These are phyloP conservation scores for Pistacia vera DNA, from an alignment of 345 rosid genomes.

Conservation along the genomic window DNA sequence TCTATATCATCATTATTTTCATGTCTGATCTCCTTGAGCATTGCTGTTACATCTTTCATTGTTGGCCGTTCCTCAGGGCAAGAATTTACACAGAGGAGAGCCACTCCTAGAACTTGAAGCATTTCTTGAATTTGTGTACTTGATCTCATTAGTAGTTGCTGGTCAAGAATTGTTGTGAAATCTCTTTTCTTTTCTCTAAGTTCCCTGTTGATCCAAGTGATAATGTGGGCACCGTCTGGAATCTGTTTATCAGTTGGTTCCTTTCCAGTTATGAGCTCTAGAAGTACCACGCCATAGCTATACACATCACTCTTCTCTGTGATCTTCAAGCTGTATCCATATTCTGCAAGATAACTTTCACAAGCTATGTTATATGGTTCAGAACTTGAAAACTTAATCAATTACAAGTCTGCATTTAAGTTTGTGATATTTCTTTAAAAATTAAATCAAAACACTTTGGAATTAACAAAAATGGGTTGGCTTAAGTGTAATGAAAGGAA, in stretches of 20 bases:
- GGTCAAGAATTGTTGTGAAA: constrained; percentile 56
- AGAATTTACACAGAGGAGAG: constrained; percentile 61
- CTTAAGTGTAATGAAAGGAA: background rate
- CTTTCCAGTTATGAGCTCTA: constrained; percentile 63
- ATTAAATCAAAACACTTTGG: background rate
- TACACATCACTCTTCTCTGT: constrained; percentile 76
- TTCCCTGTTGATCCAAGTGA: constrained; percentile 60
- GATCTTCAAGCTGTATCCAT: constrained; percentile 67
- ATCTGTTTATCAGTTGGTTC: constrained; percentile 50
- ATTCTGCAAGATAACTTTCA: constrained; percentile 44
- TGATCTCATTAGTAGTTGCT: constrained; percentile 43
- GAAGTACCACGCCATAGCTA: constrained; percentile 72
- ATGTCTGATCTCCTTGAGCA: constrained; percentile 62
- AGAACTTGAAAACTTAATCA: background rate
- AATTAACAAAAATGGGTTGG: background rate
- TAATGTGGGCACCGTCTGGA: constrained; percentile 61
- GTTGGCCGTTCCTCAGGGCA: constrained; percentile 64
- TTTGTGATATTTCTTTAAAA: background rate
- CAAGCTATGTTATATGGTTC: background rate
- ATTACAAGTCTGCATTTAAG: background rate
- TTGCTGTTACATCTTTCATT: constrained; percentile 71
- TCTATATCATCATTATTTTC: constrained; percentile 46
- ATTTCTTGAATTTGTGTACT: constrained; percentile 69
- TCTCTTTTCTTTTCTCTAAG: constrained; percentile 48
- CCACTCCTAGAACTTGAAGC: constrained; percentile 70